Percentiles rank a stretch among this genome's conserved stretches.
Conservation (phyloP, 306 rosid genomes). For the Prunus kanzakura region DNA sequence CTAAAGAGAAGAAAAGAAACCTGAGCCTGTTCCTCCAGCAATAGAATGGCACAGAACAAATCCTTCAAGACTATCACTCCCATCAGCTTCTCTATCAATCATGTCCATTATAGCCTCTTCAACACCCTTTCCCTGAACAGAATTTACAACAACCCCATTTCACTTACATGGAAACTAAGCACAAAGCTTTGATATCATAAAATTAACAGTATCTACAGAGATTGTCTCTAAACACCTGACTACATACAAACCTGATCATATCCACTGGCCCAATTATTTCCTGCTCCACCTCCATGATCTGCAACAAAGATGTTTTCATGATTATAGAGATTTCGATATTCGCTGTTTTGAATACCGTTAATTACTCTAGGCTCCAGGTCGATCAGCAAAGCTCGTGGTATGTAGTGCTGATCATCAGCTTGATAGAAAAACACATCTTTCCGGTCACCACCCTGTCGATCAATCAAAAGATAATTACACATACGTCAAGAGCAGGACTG, state of each 20-base stretch:
- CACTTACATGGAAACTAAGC: background rate
- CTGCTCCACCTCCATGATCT: constrained; percentile 98
- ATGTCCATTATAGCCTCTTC: constrained; percentile 99
- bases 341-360: constrained; percentile 92
- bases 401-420: constrained; percentile 98
- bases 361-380: constrained; percentile 98
- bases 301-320: constrained; percentile 90
- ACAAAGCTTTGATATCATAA: background rate
- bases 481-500: background rate
- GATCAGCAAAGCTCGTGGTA: constrained; percentile 86
- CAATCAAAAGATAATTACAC: constrained; percentile 5
- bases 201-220: background rate
- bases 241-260: constrained; percentile 74
- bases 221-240: background rate
- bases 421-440: constrained; percentile 97
- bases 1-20: constrained; percentile 34
- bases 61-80: constrained; percentile 99
- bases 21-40: constrained; percentile 99
- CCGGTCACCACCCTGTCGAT: constrained; percentile 91
- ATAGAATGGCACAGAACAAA: constrained; percentile 97
- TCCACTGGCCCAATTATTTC: constrained; percentile 98
- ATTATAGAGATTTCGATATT: constrained; percentile 89
- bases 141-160: constrained; percentile 20
- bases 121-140: constrained; percentile 83
- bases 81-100: constrained; percentile 99